Evolutionary conservation across 176 grass and related monocot genomes (phyloP), one percentile per base, ranked within the genome.

Genomic region (Luzula sylvatica): DNA sequence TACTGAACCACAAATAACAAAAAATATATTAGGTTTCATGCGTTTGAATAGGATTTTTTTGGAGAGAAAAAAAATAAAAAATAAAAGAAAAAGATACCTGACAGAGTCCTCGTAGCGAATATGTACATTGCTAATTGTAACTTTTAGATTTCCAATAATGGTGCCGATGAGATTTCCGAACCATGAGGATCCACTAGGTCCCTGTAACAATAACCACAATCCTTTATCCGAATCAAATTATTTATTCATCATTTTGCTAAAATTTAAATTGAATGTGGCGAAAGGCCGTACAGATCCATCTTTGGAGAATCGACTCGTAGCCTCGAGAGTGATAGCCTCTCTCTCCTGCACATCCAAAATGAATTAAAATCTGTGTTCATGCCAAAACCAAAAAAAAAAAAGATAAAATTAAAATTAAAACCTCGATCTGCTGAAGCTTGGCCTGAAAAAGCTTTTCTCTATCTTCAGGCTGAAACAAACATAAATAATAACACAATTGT

Each of bases 391-490:
- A 7, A 1, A 35, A 35, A 35, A 32, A 32, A 23, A 27, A 32
- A 44, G 26, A 65, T n/a, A 52, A 65, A 26, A 51, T 20, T 20
- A 46, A 65, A 7, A 67, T 77, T 44, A 51, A 82, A 69, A 96
- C 90, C 90, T 96, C 90, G 56, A 96, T 96, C 65, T 96, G 84
- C 53, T 89, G 90, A 62, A 96, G 80, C 62, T 89, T 96, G 28
- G 81, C 70, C 82, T 96, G 72, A 55, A 96, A 96, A 86, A 96
- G 77, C 56, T 96, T 96, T 54, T 96, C 80, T 82, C 45, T 79
- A 65, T 96, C 84, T 82, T 96, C 83, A 74, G 87, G 73, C 90
- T 96, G 69, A 69, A 61, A 68, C 71, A 14, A 35, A 21, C 65
- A 70, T 11, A 30, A 29, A 8, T 41, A 38, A 23, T 13, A 44